phyloP scores from a whole-genome alignment of 1,284 basidiomycete species.

The Sporisorium reilianum region DNA sequence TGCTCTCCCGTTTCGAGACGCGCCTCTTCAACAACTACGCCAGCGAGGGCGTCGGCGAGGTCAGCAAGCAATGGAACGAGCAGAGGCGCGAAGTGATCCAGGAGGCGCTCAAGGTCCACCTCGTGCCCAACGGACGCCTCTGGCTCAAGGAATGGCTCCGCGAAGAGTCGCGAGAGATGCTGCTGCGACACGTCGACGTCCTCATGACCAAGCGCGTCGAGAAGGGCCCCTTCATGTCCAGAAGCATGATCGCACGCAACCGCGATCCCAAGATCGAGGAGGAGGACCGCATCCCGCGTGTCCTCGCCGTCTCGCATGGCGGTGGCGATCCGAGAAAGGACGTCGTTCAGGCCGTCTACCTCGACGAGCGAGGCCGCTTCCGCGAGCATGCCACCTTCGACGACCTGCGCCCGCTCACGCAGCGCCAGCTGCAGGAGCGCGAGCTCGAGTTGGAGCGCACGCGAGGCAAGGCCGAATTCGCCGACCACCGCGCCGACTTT shows the following conservation, averaged over 20 bases:
- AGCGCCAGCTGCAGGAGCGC: slow-evolving; percentile 72
- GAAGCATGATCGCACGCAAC: slow-evolving; percentile 60
- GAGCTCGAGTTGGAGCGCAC: slow-evolving; percentile 46
- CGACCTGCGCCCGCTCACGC: slow-evolving; percentile 70
- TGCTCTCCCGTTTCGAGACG: slow-evolving; percentile 53
- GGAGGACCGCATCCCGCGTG: slow-evolving; percentile 80
- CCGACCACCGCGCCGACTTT: slow-evolving; percentile 74
- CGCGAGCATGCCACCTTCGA: slow-evolving; percentile 90
- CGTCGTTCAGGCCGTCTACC: slow-evolving; percentile 83
- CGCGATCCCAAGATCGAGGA: slow-evolving; percentile 72
- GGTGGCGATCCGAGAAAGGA: slow-evolving; percentile 93
- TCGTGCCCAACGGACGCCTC: slow-evolving; percentile 83
- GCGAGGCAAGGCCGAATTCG: slow-evolving; percentile 75
- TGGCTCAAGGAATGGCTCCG: slow-evolving; percentile 91
- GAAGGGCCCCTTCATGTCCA: slow-evolving; percentile 78
- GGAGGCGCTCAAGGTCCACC: slow-evolving; percentile 81
- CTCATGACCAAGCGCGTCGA: slow-evolving; percentile 69
- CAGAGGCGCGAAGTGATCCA: slow-evolving; percentile 83
- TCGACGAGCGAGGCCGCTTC: slow-evolving; percentile 88
- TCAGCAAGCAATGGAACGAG: slow-evolving; percentile 91
- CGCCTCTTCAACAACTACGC: slow-evolving; percentile 82
- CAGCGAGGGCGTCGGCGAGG: slow-evolving; percentile 86
- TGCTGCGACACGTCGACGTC: slow-evolving; percentile 58
- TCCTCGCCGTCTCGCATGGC: slow-evolving; percentile 93
- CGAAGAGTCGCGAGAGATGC: slow-evolving; percentile 85